These are phyloP conservation scores for Ambrosia artemisiifolia DNA, from an alignment of 129 eudicot genomes.

Conservation along the genomic window DNA sequence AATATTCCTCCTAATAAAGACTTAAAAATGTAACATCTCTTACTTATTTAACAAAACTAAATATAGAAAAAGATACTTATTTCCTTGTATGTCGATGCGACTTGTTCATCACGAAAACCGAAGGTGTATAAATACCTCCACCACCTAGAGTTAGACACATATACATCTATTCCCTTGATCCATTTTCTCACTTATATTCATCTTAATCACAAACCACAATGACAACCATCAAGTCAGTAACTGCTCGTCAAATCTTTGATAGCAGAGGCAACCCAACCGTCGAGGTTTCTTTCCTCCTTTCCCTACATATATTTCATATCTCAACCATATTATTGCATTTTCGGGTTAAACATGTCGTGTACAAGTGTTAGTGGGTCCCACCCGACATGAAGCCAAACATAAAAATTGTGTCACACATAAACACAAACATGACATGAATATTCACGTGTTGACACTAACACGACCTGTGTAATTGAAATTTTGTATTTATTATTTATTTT, in stretches of 20 bases:
- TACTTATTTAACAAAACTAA: background rate
- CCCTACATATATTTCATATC: background rate
- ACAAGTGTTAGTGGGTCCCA: no score
- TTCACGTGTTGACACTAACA: no score
- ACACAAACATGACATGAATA: no score
- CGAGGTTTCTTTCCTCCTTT: constrained; percentile 49
- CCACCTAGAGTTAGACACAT: constrained; percentile 20
- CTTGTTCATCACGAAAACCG: constrained; percentile 31
- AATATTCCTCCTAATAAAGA: background rate
- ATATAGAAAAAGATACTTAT: background rate
- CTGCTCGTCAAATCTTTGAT: constrained; percentile 96
- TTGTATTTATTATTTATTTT: no score
- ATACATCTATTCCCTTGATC: constrained; percentile 25
- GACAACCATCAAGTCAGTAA: constrained; percentile 68
- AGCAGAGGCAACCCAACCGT: constrained; percentile 99
- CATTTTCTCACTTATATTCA: background rate
- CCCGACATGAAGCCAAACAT: no score
- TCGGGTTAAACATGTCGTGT: no score
- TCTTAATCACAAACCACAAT: constrained; percentile 27
- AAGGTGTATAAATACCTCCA: constrained; percentile 39
- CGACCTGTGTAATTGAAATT: no score
- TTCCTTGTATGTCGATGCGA: constrained; percentile 1
- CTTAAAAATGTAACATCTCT: background rate
- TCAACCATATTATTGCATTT: background rate
- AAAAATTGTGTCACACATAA: no score